A percentile compares a stretch with the other conserved stretches of the same genome.
These are phyloP conservation scores for Fistulinella cinereoalba DNA, from an alignment of 1,284 basidiomycete genomes.

Conservation along the genomic window DNA sequence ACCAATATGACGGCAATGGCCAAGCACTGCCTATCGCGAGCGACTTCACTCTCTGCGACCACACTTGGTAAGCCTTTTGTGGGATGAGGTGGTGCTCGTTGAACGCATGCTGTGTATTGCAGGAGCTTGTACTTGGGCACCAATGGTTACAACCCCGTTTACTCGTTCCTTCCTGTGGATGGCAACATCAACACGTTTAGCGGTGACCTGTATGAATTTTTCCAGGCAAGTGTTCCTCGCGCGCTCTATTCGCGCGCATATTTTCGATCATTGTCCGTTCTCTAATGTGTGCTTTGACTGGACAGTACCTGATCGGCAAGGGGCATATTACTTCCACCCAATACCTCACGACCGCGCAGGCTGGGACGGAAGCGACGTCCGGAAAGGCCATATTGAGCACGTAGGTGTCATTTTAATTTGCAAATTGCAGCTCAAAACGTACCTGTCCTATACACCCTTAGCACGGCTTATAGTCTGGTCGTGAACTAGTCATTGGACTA, in stretches of 20 bases:
- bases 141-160: conserved; percentile 60
- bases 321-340: conserved; percentile 44
- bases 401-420: conserved; percentile 39
- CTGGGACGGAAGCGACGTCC: conserved; percentile 43
- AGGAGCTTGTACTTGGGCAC: conserved; percentile 59
- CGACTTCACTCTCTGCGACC: conserved; percentile 46
- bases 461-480: conserved; percentile 38
- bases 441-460: too few species aligned
- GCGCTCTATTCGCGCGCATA: background rate
- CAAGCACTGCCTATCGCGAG: conserved; percentile 46
- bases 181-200: conserved; percentile 50
- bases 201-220: conserved; percentile 54
- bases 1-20: conserved; percentile 44
- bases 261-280: background rate
- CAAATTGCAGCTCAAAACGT: too few species aligned
- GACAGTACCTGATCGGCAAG: conserved; percentile 51
- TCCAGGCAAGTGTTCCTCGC: conserved; percentile 40
- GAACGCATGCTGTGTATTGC: background rate
- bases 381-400: conserved; percentile 41
- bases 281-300: background rate
- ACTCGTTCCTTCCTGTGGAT: conserved; percentile 55
- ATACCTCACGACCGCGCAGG: conserved; percentile 43
- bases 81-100: background rate
- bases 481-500: conserved; percentile 38
- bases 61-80: conserved; percentile 44